phyloP scores from a whole-genome alignment of 345 rosid species.

The Anastatica hierochuntica region DNA sequence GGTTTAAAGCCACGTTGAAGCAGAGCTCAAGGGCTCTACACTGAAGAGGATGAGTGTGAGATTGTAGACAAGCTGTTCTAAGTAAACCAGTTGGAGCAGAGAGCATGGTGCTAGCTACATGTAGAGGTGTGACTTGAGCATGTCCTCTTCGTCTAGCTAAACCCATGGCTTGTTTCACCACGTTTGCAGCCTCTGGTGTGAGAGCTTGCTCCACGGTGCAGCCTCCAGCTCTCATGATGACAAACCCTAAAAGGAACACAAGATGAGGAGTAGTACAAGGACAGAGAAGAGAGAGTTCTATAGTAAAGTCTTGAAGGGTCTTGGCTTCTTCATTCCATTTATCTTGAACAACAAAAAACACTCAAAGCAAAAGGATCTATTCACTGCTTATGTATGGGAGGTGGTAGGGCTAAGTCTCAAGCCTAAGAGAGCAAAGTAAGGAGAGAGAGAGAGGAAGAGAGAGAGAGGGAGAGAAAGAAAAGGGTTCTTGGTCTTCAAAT shows the following conservation, averaged over 20 bases:
- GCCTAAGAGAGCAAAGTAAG: slow-evolving; percentile 11
- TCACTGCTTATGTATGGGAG: background rate
- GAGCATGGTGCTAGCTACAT: slow-evolving; percentile 90
- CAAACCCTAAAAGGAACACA: background rate
- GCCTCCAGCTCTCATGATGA: slow-evolving; percentile 77
- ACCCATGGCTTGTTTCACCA: slow-evolving; percentile 66
- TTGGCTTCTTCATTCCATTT: slow-evolving; percentile 12
- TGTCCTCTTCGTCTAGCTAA: slow-evolving; percentile 85
- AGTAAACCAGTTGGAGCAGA: slow-evolving; percentile 63
- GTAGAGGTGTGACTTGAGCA: slow-evolving; percentile 96
- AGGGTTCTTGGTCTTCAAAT: slow-evolving; percentile 25
- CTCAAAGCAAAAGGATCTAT: slow-evolving; percentile 7
- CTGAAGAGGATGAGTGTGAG: slow-evolving; percentile 93
- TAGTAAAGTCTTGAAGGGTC: slow-evolving; percentile 17
- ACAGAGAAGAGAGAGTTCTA: slow-evolving; percentile 3
- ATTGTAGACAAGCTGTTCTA: slow-evolving; percentile 78
- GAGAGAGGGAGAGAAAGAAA: slow-evolving; percentile 16
- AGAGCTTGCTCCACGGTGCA: slow-evolving; percentile 81
- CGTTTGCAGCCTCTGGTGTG: slow-evolving; percentile 59
- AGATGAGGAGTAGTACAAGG: slow-evolving; percentile 14
- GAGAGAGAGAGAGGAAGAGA: background rate
- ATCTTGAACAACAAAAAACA: slow-evolving; percentile 3
- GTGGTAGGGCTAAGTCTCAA: slow-evolving; percentile 11
- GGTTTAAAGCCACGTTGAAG: slow-evolving; percentile 94
- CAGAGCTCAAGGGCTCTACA: slow-evolving; percentile 94